phyloP scores from a whole-genome alignment of 805 yeast species.

The Candida easanensis region DNA sequence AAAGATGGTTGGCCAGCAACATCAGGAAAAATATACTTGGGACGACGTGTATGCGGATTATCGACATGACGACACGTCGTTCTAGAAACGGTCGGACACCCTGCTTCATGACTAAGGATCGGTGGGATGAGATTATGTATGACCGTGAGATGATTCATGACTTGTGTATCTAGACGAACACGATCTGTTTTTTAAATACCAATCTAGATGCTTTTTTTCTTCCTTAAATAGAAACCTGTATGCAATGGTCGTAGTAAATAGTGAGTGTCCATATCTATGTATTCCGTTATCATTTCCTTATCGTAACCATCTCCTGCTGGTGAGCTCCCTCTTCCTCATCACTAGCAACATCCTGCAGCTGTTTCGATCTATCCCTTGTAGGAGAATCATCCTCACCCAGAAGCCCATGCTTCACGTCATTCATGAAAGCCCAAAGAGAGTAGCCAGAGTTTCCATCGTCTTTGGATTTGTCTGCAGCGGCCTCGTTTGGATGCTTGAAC shows the following conservation, averaged over 20 bases:
- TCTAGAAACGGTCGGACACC: slow-evolving; percentile 8
- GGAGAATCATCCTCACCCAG: slow-evolving; percentile 33
- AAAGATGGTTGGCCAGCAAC: slow-evolving; percentile 16
- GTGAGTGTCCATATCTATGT: neutral
- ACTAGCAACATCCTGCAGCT: neutral
- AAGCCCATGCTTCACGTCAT: slow-evolving; percentile 44
- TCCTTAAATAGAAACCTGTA: too few relatives aligned
- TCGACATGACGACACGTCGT: slow-evolving; percentile 26
- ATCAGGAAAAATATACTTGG: slow-evolving; percentile 26
- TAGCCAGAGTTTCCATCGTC: slow-evolving; percentile 24
- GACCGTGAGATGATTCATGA: slow-evolving; percentile 1
- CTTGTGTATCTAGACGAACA: neutral
- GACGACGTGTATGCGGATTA: slow-evolving; percentile 30
- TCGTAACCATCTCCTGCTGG: slow-evolving; percentile 26
- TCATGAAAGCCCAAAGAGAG: slow-evolving; percentile 50
- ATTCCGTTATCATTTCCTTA: slow-evolving; percentile 4
- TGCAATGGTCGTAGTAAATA: too few relatives aligned
- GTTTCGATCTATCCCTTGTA: slow-evolving; percentile 1
- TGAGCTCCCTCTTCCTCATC: slow-evolving; percentile 6
- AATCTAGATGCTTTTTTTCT: too few relatives aligned
- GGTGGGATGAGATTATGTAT: slow-evolving; percentile 9
- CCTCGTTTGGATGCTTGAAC: slow-evolving; percentile 12
- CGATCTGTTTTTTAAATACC: too few relatives aligned
- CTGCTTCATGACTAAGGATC: slow-evolving; percentile 11
- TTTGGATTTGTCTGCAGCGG: neutral